Evolutionary conservation across 805 yeast species (phyloP).

Genomic region (Grigorovia yakushimaensis): DNA sequence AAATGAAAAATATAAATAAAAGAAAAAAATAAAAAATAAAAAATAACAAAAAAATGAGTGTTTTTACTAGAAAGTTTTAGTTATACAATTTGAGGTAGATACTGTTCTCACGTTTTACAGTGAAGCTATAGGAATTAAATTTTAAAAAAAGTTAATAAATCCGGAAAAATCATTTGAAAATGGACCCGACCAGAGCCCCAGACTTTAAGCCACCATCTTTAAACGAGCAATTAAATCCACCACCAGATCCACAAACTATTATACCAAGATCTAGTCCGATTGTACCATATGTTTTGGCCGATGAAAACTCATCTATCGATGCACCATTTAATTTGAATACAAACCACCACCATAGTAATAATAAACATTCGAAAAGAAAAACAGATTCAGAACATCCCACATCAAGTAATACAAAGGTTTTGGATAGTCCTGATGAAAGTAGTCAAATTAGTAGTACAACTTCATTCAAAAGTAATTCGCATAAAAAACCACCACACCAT

Average conservation of each 20-base stretch:
- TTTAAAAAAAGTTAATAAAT: too few relatives aligned
- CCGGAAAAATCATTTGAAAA: conserved; percentile 17
- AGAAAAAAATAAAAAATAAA: too few relatives aligned
- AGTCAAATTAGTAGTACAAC: not conserved
- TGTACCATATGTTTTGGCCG: conserved; percentile 70
- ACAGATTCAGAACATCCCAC: too few relatives aligned
- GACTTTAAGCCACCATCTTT: conserved; percentile 79
- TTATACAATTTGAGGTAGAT: too few relatives aligned
- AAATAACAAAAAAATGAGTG: too few relatives aligned
- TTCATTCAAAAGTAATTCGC: not conserved
- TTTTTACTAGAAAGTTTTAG: too few relatives aligned
- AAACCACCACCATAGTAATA: conserved; percentile 1
- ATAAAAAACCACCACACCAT: conserved; percentile 6
- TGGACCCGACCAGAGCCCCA: conserved; percentile 94
- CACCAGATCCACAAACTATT: conserved; percentile 52
- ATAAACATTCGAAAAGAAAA: too few relatives aligned
- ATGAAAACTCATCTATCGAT: conserved; percentile 58
- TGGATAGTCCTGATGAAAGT: not conserved
- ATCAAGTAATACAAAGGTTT: conserved; percentile 3
- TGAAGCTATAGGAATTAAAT: too few relatives aligned
- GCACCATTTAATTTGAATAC: conserved; percentile 39
- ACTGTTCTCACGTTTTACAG: too few relatives aligned
- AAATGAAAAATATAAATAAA: too few relatives aligned
- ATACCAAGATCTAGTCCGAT: conserved; percentile 73
- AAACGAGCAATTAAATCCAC: conserved; percentile 50